Evolutionary conservation across 345 rosid genomes (phyloP).

Genomic region (Dipteronia dyeriana): DNA sequence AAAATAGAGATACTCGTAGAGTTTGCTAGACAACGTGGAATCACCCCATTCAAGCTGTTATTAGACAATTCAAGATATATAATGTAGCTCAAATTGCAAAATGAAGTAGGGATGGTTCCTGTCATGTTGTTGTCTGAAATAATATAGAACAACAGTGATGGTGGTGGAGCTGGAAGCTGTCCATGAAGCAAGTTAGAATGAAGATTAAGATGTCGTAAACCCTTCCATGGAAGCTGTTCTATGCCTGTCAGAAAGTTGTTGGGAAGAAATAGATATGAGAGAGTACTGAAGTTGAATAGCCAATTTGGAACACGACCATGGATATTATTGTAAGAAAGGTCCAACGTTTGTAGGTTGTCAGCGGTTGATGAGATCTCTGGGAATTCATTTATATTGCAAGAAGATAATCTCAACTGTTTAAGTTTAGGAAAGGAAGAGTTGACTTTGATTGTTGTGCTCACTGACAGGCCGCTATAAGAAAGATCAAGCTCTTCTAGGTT

Average conservation of each 20-base stretch:
- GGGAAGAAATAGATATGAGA: neutral
- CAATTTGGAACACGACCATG: slow-evolving; percentile 17
- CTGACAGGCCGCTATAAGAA: neutral
- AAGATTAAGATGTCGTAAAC: neutral
- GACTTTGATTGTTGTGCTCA: neutral
- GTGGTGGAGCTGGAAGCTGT: neutral
- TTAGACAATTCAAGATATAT: neutral
- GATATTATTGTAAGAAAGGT: slow-evolving; percentile 19
- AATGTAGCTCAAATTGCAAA: neutral
- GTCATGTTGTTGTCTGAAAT: neutral
- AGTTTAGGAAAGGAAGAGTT: slow-evolving; percentile 16
- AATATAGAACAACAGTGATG: neutral
- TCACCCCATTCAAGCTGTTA: neutral
- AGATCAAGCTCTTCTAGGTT: slow-evolving; percentile 14
- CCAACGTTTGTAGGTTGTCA: neutral
- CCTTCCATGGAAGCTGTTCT: neutral
- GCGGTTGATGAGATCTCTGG: slow-evolving; percentile 17
- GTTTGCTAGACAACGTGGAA: neutral
- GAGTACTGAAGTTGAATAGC: neutral
- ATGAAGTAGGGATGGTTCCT: neutral
- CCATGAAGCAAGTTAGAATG: slow-evolving; percentile 11
- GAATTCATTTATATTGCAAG: slow-evolving; percentile 26
- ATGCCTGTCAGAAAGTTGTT: slow-evolving; percentile 9
- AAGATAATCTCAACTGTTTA: neutral
- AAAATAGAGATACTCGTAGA: neutral